A percentile compares a stretch with the other conserved stretches of the same genome.
phyloP scores from a whole-genome alignment of 441 rosid species.

The Flueggea neowawraea region DNA sequence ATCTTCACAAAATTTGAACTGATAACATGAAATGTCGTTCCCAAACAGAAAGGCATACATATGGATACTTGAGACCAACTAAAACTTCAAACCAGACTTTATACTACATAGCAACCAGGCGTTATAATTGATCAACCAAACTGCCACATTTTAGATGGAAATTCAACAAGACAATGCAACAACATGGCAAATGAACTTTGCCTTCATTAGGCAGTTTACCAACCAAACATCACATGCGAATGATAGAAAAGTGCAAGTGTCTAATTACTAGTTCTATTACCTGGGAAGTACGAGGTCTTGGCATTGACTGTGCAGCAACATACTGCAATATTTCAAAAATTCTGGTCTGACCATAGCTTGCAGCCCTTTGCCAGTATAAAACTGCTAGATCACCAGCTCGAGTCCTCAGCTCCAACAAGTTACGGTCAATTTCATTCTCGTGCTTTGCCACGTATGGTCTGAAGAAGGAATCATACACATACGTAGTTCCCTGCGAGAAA shows the following conservation, averaged over 20 bases:
- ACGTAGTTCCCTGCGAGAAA: constrained; percentile 77
- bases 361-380: constrained; percentile 77
- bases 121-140: neutral
- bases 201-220: neutral
- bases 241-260: neutral
- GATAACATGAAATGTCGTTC: too few species aligned
- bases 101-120: neutral
- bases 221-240: neutral
- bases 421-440: constrained; percentile 90
- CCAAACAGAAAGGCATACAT: too few species aligned
- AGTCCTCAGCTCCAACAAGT: constrained; percentile 74
- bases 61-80: neutral
- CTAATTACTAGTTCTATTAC: constrained; percentile 23
- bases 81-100: neutral
- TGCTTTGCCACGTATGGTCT: constrained; percentile 86
- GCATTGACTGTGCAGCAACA: constrained; percentile 70
- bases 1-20: neutral
- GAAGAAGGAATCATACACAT: constrained; percentile 91
- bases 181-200: neutral
- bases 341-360: constrained; percentile 80
- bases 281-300: constrained; percentile 56
- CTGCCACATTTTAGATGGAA: neutral
- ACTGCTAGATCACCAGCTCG: constrained; percentile 83
- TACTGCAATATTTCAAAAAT: constrained; percentile 76
- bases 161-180: neutral